phyloP scores from a whole-genome alignment of 1,139 yeast species.

The Taphrina pruni region DNA sequence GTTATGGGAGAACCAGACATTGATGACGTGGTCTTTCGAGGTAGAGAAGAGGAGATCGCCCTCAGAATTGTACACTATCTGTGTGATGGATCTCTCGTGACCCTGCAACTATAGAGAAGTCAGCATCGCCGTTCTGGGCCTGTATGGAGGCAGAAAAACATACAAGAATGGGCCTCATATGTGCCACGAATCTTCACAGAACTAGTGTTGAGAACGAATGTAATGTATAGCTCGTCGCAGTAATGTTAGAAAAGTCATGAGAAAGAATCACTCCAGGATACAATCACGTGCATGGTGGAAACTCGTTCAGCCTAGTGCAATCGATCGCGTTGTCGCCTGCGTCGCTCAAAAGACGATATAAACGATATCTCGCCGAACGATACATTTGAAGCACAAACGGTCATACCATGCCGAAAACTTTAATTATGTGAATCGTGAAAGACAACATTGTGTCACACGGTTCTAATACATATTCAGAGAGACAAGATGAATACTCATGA shows the following conservation, averaged over 20 bases:
- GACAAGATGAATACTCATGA: no score
- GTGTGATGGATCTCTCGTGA: constrained; percentile 49
- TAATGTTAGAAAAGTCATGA: constrained; percentile 4
- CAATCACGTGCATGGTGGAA: background rate
- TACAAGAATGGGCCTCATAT: constrained; percentile 40
- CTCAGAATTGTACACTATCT: constrained; percentile 58
- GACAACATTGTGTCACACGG: no score
- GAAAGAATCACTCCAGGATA: constrained; percentile 14
- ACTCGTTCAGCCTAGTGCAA: background rate
- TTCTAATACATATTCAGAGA: no score
- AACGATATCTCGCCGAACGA: no score
- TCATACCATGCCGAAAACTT: background rate
- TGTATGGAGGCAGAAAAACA: background rate
- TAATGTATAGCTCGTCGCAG: constrained; percentile 9
- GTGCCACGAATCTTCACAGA: background rate
- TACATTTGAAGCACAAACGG: no score
- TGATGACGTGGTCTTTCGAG: constrained; percentile 70
- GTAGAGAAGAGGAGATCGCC: constrained; percentile 94
- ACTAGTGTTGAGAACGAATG: background rate
- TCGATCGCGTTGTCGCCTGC: constrained; percentile 7
- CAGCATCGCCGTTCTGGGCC: background rate
- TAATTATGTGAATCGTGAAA: background rate
- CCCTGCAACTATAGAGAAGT: constrained; percentile 45
- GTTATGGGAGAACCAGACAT: constrained; percentile 91
- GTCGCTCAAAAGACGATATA: background rate